A percentile compares a stretch with the other conserved stretches of the same genome.
These are phyloP conservation scores for Kwoniella europaea DNA, from an alignment of 768 basidiomycete species.

Conservation along the genomic window DNA sequence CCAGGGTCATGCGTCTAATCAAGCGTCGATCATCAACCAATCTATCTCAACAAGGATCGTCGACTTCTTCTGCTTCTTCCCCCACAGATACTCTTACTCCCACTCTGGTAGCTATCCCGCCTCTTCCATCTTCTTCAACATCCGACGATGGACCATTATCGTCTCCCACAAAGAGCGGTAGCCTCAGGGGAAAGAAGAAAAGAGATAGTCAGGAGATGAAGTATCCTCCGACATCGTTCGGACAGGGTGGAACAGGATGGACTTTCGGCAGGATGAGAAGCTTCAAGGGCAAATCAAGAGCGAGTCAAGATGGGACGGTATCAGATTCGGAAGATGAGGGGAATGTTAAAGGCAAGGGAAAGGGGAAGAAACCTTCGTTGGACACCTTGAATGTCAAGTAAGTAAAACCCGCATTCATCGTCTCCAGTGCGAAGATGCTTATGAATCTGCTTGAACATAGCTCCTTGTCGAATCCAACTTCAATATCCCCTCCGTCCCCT, in stretches of 20 bases:
- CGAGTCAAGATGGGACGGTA: background rate
- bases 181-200: conserved; percentile 14
- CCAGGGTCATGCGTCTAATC: conserved; percentile 15
- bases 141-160: background rate
- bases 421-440: background rate
- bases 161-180: background rate
- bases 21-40: conserved; percentile 14
- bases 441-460: background rate
- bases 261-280: conserved; percentile 24
- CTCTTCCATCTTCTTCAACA: background rate
- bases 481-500: background rate
- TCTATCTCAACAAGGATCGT: conserved; percentile 12
- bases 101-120: background rate
- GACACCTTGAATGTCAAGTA: conserved; percentile 3
- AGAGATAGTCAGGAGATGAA: conserved; percentile 15
- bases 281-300: conserved; percentile 10
- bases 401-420: background rate
- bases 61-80: background rate
- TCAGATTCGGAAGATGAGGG: conserved; percentile 7
- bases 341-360: background rate
- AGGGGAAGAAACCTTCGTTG: conserved; percentile 10
- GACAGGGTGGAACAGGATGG: conserved; percentile 12
- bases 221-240: conserved; percentile 24
- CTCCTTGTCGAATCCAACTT: background rate
- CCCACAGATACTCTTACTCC: background rate